Base-by-base conservation (phyloP, 257 asterid genomes). In the Haberlea rhodopensis region DNA sequence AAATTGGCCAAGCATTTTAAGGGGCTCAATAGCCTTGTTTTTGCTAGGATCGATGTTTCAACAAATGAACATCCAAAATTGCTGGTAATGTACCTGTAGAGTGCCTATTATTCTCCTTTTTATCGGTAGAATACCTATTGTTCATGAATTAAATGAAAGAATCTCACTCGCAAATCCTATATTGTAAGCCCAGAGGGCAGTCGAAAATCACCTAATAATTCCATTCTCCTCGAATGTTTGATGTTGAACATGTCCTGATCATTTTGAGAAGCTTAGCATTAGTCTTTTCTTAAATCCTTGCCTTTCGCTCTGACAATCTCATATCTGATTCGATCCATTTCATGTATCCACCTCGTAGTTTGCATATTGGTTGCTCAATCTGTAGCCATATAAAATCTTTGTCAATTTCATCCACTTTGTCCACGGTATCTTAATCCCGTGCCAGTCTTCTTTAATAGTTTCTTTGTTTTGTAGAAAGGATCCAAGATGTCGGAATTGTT, bases 1-100 rank as follows among this genome's bases (percentile, higher is more conserved):
- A 94, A 94, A 81, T 69, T 94, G 88, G 94, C 96, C 22, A 94
- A 86, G 85, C 99, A 94, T 85, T 94, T 90, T 85, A 75, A 75
- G 75, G 99, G 99, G 19, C 68, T 90, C 80, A 90, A 81, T 46
- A 69, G 69, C 84, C 85, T 94, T 5, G 79, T 81, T 34, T 94
- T 94, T 68, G 92, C 91, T 57, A 85, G 95, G 66, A 80, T 90
- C 45, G 99, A 94, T 82, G 95, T 95, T 59, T 90, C 99, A 37
- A 55, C 66, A 25, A 94, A 94, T 56, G 99, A 94, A 65, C 95
- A 89, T 69, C 99, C 92, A 3, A 81, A 72, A 8, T 65, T 92
- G 77, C 87, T 80, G 92, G 98, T 83, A 60, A 65, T 18, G 53
- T 55, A 26, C 11, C 19, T 63, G 4, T 32, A 16, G 21, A 32